Evolutionary conservation across 108 stramenopile genomes (phyloP).

Genomic region (Asterionellopsis glacialis): DNA sequence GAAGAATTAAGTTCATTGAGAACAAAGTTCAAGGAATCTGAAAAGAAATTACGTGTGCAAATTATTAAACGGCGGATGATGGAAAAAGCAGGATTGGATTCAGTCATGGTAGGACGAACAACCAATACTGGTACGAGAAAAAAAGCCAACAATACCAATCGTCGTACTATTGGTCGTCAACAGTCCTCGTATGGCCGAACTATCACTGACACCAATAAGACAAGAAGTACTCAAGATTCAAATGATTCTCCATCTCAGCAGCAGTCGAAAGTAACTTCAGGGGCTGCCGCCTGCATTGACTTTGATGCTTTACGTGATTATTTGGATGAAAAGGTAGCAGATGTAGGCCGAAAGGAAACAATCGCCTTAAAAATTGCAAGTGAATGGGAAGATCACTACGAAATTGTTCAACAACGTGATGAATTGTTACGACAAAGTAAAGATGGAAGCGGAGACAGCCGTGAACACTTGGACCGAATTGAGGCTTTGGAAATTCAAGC

Average conservation of each 20-base stretch:
- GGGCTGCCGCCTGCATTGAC: background rate
- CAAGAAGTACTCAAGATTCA: too few relatives aligned
- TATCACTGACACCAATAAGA: too few relatives aligned
- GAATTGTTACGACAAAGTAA: slow-evolving; percentile 8
- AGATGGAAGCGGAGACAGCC: slow-evolving; percentile 3
- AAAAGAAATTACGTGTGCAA: slow-evolving; percentile 53
- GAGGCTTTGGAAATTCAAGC: slow-evolving; percentile 36
- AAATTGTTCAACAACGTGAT: slow-evolving; percentile 30
- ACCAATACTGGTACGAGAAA: background rate
- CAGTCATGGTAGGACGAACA: slow-evolving; percentile 44
- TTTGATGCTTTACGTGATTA: slow-evolving; percentile 35
- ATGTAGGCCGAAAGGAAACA: slow-evolving; percentile 46
- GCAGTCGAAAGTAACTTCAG: too few relatives aligned
- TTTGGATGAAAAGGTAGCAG: slow-evolving; percentile 53
- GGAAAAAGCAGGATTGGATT: slow-evolving; percentile 59
- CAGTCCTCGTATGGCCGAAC: too few relatives aligned
- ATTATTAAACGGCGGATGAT: slow-evolving; percentile 58
- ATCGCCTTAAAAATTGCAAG: slow-evolving; percentile 56
- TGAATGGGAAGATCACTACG: slow-evolving; percentile 69
- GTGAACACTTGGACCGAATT: slow-evolving; percentile 12
- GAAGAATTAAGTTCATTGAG: slow-evolving; percentile 38
- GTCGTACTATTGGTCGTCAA: background rate
- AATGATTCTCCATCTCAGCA: background rate
- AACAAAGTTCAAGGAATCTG: slow-evolving; percentile 62
- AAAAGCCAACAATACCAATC: background rate